Evolutionary conservation across 208 protist genomes (phyloP), one percentile per base, ranked within the genome.

Genomic region (Acanthamoeba triangularis): DNA sequence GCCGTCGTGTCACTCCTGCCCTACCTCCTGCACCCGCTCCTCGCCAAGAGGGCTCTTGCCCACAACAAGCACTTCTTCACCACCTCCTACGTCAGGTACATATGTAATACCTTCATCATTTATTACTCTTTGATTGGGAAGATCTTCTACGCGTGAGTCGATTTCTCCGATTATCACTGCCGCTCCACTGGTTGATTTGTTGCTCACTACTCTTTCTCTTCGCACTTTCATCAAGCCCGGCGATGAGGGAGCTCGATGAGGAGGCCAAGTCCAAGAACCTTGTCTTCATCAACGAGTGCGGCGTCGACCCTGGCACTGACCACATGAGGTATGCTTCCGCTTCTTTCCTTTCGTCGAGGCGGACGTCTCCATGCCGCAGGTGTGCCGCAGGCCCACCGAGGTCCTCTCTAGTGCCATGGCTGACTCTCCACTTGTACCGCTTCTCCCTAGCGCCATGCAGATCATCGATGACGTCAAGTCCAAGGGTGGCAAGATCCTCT

Each of bases 261-360:
- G 56, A 97, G 54, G 97, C 97, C 14, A 87, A 95, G 59, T 93
- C 94, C 28, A 93, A 47, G 0, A 96, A 95, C 56, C 23, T 98
- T 18, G 95, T 94, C 8, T 76, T 98, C 25, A 82, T 98, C 49
- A 98, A 98, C 74, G 98, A 98, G 95, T 97, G 96, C 76, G 98
- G 98, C n/a, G 87, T 98, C 4, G 98, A 98, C 85, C 98, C 98
- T 63, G 98, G 98, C 61, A 97, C 98, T 44, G 98, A 98, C 95
- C 98, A 98, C 96, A 74, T 98, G 16, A 92, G 85, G 85, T 92
- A 52, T 10, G 28, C 6, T 80, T 80, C n/a, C 44, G 94, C 96
- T 94, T 96, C 35, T 67, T 97, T 13, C 23, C 44, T 49, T 49
- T 49, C 44, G 44, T n/a, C n/a, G n/a, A n/a, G n/a, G n/a, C n/a